Base-by-base conservation (phyloP, 2,329 filamentous ascomycete genomes). In the Talaromyces marneffei region DNA sequence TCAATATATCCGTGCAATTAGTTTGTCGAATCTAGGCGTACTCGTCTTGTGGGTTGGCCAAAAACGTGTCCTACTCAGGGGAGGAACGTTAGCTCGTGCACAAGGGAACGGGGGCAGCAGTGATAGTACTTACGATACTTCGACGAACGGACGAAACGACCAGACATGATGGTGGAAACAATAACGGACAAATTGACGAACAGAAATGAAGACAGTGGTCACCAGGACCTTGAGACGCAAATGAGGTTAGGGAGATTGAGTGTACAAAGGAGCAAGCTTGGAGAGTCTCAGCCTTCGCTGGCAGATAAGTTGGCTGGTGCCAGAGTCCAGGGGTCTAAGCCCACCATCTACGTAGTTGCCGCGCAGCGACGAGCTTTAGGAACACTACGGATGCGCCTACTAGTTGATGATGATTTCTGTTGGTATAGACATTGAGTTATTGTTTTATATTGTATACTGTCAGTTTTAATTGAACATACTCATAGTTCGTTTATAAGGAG, bases 41-140 rank as follows among this genome's bases (percentile, higher is more conserved):
- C 85, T 82, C 96, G 97, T 79, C 91, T 88, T 67, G 92, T 95
- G 65, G 91, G 81, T 80, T 95, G 94, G 75, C 94, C 94, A 82
- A 97, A 99, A 80, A 99, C 90, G 84, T 99, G 94, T 83, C 93
- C 93, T 97, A 77, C 66, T 46, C 58, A 54, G 64, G 61, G 65
- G 69, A 70, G 65, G 70, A 69, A 66, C 10, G 67, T 68, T 65
- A 66, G 68, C 67, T 66, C 66, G 4, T 62, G 37, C 44, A 10
- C 20, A 3, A 27, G 54, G 35, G 61, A 63, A 62, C 40, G 33
- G 57, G n/a, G 35, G 46, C 60, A 61, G 42, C 48, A 52, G 56
- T 42, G 33, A 59, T 20, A 57, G 58, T 27, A 75, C 84, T 79
- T 76, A 88, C 87, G 85, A 77, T 89, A 90, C 76, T 90, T 90